Evolutionary conservation across 805 yeast species (phyloP).

Genomic region (Phaffomyces opuntiae): DNA sequence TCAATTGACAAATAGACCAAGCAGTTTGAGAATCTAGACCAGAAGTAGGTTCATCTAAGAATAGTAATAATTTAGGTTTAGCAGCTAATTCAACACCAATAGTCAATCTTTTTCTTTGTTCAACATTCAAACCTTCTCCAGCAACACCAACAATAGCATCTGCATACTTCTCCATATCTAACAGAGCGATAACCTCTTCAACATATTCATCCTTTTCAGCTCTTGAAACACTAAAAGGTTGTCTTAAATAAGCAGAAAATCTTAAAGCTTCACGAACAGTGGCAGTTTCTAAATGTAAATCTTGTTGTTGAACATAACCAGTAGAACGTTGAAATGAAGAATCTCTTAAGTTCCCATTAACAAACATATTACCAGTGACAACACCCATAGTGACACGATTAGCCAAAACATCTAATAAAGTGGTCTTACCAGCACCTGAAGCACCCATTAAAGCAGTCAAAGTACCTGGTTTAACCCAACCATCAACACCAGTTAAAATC

Average conservation of each 20-base stretch:
- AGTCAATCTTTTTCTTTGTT: conserved; percentile 57
- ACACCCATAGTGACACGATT: conserved; percentile 66
- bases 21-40: conserved; percentile 66
- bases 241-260: conserved; percentile 64
- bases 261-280: conserved; percentile 68
- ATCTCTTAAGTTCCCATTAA: conserved; percentile 56
- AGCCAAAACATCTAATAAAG: conserved; percentile 62
- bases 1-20: conserved; percentile 55
- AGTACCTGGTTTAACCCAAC: conserved; percentile 81
- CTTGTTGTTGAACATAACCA: conserved; percentile 71
- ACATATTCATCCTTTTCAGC: conserved; percentile 59
- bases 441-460: conserved; percentile 75
- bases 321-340: conserved; percentile 50
- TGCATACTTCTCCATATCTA: conserved; percentile 59
- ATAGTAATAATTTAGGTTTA: conserved; percentile 51
- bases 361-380: conserved; percentile 62
- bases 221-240: conserved; percentile 43
- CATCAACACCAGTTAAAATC: conserved; percentile 60
- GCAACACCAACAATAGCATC: conserved; percentile 71
- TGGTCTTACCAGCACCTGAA: conserved; percentile 79
- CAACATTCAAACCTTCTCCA: conserved; percentile 63
- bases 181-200: conserved; percentile 53
- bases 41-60: conserved; percentile 64
- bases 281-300: conserved; percentile 55
- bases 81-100: conserved; percentile 66